Conservation (phyloP, 495 filamentous ascomycete genomes). For the Neurospora terricola region DNA sequence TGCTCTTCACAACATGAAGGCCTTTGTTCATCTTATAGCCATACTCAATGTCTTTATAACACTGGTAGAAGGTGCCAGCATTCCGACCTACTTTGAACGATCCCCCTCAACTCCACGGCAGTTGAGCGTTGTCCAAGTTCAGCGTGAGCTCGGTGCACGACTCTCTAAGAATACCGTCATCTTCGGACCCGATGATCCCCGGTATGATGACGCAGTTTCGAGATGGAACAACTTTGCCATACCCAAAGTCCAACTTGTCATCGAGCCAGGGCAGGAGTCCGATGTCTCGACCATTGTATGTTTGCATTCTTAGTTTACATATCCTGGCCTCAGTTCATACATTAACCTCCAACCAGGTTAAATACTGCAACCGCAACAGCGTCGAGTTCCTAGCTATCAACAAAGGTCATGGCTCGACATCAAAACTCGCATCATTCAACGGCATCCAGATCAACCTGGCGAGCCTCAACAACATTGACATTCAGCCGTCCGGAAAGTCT, state of each 20-base stretch:
- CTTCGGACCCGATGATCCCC: background rate
- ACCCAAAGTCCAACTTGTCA: background rate
- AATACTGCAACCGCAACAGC: background rate
- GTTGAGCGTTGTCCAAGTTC: background rate
- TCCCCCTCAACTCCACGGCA: background rate
- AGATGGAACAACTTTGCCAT: background rate
- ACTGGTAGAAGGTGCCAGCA: background rate
- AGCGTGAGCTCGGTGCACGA: background rate
- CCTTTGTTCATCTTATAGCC: background rate
- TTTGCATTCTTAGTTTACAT: background rate
- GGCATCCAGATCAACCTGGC: background rate
- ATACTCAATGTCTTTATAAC: background rate
- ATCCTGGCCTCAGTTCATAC: background rate
- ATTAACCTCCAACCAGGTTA: background rate
- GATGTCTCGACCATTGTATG: background rate
- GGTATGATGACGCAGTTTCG: background rate
- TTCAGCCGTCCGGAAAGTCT: background rate
- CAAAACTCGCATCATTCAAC: background rate
- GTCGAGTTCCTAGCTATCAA: background rate
- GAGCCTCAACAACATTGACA: background rate
- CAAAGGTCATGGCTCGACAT: background rate
- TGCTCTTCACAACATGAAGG: background rate
- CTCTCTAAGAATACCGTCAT: background rate
- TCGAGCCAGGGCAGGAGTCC: background rate
- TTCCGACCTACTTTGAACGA: background rate